Conservation (phyloP, 2,329 filamentous ascomycete genomes). For the Truncatella angustata region DNA sequence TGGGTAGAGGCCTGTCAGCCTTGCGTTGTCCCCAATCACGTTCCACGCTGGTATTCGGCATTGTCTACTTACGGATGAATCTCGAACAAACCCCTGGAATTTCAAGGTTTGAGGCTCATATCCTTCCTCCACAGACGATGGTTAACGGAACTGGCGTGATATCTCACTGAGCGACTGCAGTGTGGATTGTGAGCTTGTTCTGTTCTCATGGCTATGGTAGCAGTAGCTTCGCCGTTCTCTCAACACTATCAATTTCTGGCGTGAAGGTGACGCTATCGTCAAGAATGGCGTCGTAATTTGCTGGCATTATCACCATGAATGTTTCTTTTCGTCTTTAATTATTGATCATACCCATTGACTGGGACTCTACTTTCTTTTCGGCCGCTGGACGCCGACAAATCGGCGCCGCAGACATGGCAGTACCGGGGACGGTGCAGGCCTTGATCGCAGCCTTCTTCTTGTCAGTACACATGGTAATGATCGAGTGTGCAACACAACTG, state of each 20-base stretch:
- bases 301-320: constrained; percentile 16
- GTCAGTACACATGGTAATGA: constrained; percentile 26
- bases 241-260: not conserved
- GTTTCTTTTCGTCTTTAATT: constrained; percentile 30
- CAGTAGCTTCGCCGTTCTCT: not conserved
- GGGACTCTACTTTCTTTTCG: constrained; percentile 33
- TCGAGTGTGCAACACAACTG: not conserved
- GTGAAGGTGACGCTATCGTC: constrained; percentile 4
- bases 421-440: constrained; percentile 43
- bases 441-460: constrained; percentile 54
- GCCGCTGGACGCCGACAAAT: constrained; percentile 21
- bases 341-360: constrained; percentile 45
- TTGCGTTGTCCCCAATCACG: constrained; percentile 5
- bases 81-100: constrained; percentile 12
- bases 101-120: constrained; percentile 8
- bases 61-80: constrained; percentile 1
- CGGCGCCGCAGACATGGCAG: constrained; percentile 40
- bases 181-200: not conserved
- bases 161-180: too few relatives aligned
- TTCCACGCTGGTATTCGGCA: not conserved
- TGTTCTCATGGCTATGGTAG: not conserved
- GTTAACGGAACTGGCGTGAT: too few relatives aligned
- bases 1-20: constrained; percentile 7
- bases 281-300: constrained; percentile 1
- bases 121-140: not conserved